Evolutionary conservation across 2,329 filamentous ascomycete species (phyloP).

Genomic region (Chaetoscypha palmicola): DNA sequence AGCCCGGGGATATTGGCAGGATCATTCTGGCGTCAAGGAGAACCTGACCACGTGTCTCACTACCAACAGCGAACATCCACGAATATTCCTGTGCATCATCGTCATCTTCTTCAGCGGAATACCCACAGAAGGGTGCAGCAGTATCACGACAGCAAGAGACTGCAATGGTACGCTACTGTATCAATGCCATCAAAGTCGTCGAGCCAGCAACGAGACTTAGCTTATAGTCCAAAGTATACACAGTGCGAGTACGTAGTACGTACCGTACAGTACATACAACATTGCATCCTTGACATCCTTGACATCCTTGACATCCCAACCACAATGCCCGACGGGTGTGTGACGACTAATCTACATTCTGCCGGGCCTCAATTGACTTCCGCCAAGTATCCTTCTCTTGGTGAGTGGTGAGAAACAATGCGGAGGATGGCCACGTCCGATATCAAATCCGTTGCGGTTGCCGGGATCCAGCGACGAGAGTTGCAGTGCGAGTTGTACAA

Average conservation of each 20-base stretch:
- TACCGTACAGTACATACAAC: no score
- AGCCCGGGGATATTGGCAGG: not conserved
- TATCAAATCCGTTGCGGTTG: not conserved
- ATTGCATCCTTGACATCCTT: no score
- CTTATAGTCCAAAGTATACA: no score
- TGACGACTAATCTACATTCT: not conserved
- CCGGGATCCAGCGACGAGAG: not conserved
- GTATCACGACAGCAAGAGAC: not conserved
- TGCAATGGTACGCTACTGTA: not conserved
- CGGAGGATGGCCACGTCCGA: not conserved
- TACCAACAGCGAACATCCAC: not conserved
- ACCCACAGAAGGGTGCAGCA: not conserved
- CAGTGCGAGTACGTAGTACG: no score
- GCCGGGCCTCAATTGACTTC: not conserved
- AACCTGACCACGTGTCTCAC: conserved; percentile 6
- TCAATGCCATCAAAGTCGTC: no score
- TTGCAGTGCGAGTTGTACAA: not conserved
- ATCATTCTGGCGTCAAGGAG: not conserved
- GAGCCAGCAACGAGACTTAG: no score
- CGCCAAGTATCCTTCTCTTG: not conserved
- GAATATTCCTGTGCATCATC: not conserved
- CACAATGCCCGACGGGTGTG: not conserved
- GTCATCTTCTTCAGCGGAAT: not conserved
- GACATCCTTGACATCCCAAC: no score
- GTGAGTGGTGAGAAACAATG: no score